phyloP scores from a whole-genome alignment of 495 filamentous ascomycete species.

The Alectoria sarmentosa region DNA sequence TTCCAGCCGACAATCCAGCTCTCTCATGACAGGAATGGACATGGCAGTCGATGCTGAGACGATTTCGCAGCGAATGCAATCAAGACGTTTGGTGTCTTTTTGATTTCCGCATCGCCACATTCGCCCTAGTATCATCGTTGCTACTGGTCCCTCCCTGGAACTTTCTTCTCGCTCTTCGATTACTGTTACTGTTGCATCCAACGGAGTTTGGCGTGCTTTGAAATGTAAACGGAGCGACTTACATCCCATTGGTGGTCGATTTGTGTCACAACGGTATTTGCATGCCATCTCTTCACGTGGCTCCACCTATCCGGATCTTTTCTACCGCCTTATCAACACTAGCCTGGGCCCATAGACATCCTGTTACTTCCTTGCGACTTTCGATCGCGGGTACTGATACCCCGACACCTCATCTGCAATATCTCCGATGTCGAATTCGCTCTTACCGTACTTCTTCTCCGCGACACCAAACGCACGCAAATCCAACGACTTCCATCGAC shows the following conservation, averaged over 20 bases:
- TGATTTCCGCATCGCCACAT: conserved; percentile 28
- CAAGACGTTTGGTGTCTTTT: conserved; percentile 68
- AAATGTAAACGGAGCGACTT: conserved; percentile 6
- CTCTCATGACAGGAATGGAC: conserved; percentile 35
- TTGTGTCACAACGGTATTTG: conserved; percentile 6
- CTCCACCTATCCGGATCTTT: conserved; percentile 15
- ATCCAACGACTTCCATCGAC: background rate
- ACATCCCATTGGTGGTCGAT: conserved; percentile 2
- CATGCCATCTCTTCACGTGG: conserved; percentile 12
- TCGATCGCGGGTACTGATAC: conserved; percentile 6
- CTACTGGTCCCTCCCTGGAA: conserved; percentile 1
- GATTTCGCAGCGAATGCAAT: conserved; percentile 46
- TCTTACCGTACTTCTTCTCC: background rate
- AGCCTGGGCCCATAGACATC: conserved; percentile 7
- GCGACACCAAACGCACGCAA: background rate
- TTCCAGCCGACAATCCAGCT: conserved; percentile 43
- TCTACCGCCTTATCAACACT: conserved; percentile 10
- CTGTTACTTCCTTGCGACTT: conserved; percentile 7
- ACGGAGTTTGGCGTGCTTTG: conserved; percentile 14
- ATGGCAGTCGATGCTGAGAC: conserved; percentile 50
- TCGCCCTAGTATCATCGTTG: background rate
- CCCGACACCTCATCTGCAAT: conserved; percentile 6
- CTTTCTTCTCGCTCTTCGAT: background rate
- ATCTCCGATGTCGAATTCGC: background rate
- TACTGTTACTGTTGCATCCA: conserved; percentile 9